These are phyloP conservation scores for Corchorus olitorius DNA, from an alignment of 345 rosid genomes.

Conservation along the genomic window DNA sequence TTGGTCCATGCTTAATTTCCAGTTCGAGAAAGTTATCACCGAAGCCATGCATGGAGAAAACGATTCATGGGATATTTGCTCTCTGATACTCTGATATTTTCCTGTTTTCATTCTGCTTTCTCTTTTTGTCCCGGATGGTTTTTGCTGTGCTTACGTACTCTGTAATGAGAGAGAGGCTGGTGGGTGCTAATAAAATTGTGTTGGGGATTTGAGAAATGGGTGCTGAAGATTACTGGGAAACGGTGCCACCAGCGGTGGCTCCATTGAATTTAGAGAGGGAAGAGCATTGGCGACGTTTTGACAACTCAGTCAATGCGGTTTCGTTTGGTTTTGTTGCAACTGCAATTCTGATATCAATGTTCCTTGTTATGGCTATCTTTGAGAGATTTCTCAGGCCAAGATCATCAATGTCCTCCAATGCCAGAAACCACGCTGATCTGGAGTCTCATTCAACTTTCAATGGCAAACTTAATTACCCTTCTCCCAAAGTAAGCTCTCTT, in stretches of 20 bases:
- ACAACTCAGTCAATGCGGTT: constrained; percentile 82
- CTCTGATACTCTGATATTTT: neutral
- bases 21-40: too few species aligned
- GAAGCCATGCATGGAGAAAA: neutral
- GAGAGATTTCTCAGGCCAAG: constrained; percentile 68
- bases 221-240: constrained; percentile 25
- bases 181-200: neutral
- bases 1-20: too few species aligned
- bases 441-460: constrained; percentile 47
- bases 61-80: neutral
- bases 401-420: constrained; percentile 32
- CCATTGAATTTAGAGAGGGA: constrained; percentile 38
- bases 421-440: constrained; percentile 37
- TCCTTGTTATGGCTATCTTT: constrained; percentile 79
- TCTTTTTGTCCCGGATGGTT: neutral
- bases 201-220: constrained; percentile 16
- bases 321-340: constrained; percentile 88
- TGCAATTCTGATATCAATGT: constrained; percentile 79
- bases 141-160: neutral
- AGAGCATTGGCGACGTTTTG: constrained; percentile 63
- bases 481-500: constrained; percentile 56
- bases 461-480: constrained; percentile 48
- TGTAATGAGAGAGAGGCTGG: constrained; percentile 6
- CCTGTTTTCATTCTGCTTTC: neutral
- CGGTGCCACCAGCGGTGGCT: constrained; percentile 30